Evolutionary conservation across 2,329 filamentous ascomycete genomes (phyloP), one percentile per base, ranked within the genome.

Genomic region (Ascochyta clinopodiicola): DNA sequence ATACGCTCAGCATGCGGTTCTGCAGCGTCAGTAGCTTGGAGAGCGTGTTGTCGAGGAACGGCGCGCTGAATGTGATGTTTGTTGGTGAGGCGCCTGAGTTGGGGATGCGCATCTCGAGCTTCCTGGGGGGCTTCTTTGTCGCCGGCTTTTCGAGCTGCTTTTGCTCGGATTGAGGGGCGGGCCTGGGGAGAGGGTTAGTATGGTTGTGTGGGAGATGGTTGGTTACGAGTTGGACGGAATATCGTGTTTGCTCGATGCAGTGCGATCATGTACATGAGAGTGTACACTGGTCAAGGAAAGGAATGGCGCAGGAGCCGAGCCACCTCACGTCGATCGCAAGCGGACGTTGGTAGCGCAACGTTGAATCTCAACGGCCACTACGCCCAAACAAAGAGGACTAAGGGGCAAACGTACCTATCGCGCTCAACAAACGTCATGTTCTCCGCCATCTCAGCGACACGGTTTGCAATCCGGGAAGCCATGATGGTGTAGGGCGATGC

Each of bases 11-110:
- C 80, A 82, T 82, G 29, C 79, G 73, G 64, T 80, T 80, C 57
- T 82, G 80, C 39, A 82, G 71, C 10, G 74, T 67, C 44, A 82
- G 68, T 69, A 82, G 78, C 74, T 82, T 82, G 48, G 77, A 72
- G 1, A 82, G 74, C 5, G 80, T 81, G 66, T 82, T 82, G 72
- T 82, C 80, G 47, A 82, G 78, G 73, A 82, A 82, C 0, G 80
- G 79, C 1, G 80, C 80, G n/a, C 78, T 80, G 71, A 82, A 82
- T 32, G 77, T 78, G 56, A 82, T 72, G 51, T 74, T 75, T 22
- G 73, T 72, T 8, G 72, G 70, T 8, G 72, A 74, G 15, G 61
- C 50, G 36, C 68, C 67, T 15, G 69, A 63, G 48, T 70, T 72
- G 27, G 75, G 76, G 4, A 82, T 73, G 19, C 80, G 73, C 73